A percentile compares a stretch with the other conserved stretches of the same genome.
Conservation (phyloP, 225 moss, liverwort and hornwort genomes). For the Polytrichum formosum region DNA sequence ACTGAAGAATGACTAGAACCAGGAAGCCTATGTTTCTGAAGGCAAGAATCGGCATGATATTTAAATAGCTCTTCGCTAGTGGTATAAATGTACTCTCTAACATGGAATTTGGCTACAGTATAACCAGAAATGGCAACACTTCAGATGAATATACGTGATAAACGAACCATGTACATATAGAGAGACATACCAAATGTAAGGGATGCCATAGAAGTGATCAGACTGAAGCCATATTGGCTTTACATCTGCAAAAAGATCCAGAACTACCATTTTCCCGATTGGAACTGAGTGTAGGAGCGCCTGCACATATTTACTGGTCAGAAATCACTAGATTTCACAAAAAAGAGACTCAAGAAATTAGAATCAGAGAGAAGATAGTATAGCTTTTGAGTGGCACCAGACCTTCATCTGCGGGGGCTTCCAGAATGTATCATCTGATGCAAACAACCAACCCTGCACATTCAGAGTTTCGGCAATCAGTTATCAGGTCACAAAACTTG, state of each 20-base stretch:
- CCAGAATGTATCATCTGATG: conserved; percentile 83
- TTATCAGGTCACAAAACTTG: no score
- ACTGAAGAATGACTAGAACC: no score
- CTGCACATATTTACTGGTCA: conserved; percentile 18
- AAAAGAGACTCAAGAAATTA: not conserved
- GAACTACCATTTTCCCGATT: conserved; percentile 80
- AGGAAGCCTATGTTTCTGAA: no score
- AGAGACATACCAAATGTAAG: conserved; percentile 79
- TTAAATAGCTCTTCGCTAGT: not conserved
- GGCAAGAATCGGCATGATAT: not conserved
- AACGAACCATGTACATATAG: not conserved
- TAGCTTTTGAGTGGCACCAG: not conserved
- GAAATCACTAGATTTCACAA: no score
- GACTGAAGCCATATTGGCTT: conserved; percentile 81
- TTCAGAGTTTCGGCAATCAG: not conserved
- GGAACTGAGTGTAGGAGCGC: conserved; percentile 88
- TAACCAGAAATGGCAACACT: no score
- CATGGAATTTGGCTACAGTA: no score
- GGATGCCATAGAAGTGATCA: conserved; percentile 84
- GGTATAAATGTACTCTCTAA: not conserved
- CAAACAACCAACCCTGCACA: conserved; percentile 91
- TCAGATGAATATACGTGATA: no score
- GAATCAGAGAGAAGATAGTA: not conserved
- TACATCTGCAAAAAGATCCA: conserved; percentile 91
- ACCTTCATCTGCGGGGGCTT: conserved; percentile 89